Conservation (phyloP, 306 rosid genomes). For the Crotalaria pallida region DNA sequence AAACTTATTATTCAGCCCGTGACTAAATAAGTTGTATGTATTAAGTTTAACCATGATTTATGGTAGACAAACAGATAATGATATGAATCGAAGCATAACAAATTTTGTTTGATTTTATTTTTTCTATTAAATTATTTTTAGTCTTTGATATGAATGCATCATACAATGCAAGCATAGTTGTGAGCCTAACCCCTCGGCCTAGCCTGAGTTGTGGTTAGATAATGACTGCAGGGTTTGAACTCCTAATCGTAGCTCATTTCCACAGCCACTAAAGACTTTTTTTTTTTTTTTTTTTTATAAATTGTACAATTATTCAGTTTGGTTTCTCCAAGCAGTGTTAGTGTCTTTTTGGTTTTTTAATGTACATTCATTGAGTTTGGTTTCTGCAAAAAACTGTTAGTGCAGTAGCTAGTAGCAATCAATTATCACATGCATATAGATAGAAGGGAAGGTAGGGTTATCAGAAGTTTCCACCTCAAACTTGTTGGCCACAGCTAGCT, state of each 20-base stretch:
- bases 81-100: not conserved
- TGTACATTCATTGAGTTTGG: not conserved
- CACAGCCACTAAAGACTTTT: too few relatives aligned
- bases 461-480: not conserved
- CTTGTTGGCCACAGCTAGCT: not conserved
- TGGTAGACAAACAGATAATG: not conserved
- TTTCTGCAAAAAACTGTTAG: not conserved
- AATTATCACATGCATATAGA: not conserved
- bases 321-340: too few relatives aligned
- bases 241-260: too few relatives aligned
- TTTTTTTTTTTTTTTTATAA: not conserved
- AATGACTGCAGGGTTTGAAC: too few relatives aligned
- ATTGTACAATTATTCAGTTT: too few relatives aligned
- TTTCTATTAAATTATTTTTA: too few relatives aligned
- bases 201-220: too few relatives aligned
- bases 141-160: too few relatives aligned
- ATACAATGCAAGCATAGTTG: too few relatives aligned
- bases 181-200: too few relatives aligned
- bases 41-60: not conserved
- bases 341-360: too few relatives aligned
- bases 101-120: not conserved
- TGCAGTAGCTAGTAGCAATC: not conserved
- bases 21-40: not conserved
- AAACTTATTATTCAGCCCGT: conserved; percentile 22
- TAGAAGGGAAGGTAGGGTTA: not conserved